These are phyloP conservation scores for Cicer pinnatifidum DNA, from an alignment of 306 rosid species.

Conservation along the genomic window DNA sequence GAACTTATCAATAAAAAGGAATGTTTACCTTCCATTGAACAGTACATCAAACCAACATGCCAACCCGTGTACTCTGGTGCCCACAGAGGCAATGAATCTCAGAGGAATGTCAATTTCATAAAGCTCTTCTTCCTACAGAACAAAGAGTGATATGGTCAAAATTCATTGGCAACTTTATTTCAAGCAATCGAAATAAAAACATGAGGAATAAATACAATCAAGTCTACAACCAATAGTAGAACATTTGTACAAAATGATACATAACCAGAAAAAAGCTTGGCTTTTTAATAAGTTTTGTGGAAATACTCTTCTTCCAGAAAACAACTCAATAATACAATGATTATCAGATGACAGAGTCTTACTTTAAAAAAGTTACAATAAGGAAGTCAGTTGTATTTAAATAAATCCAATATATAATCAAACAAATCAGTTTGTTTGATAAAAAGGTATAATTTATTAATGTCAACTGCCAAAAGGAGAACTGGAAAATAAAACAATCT, in stretches of 20 bases:
- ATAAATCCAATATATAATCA: conserved; percentile 25
- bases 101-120: conserved; percentile 89
- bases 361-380: background rate
- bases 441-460: background rate
- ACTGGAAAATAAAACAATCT: conserved; percentile 20
- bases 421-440: conserved; percentile 29
- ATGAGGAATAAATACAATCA: conserved; percentile 11
- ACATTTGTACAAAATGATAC: conserved; percentile 7
- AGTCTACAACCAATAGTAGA: background rate
- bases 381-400: conserved; percentile 8
- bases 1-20: conserved; percentile 29
- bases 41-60: conserved; percentile 99
- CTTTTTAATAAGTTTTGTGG: conserved; percentile 13
- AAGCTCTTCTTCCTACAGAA: conserved; percentile 79
- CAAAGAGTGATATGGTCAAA: conserved; percentile 28
- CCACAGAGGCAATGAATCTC: conserved; percentile 76
- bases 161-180: conserved; percentile 14
- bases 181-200: conserved; percentile 17
- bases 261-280: conserved; percentile 10
- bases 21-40: conserved; percentile 82
- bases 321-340: conserved; percentile 18
- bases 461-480: conserved; percentile 23
- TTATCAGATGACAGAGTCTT: conserved; percentile 16
- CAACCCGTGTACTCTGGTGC: conserved; percentile 92
- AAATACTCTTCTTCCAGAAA: background rate